These are phyloP conservation scores for Excoecaria agallocha DNA, from an alignment of 345 rosid species.

Conservation along the genomic window DNA sequence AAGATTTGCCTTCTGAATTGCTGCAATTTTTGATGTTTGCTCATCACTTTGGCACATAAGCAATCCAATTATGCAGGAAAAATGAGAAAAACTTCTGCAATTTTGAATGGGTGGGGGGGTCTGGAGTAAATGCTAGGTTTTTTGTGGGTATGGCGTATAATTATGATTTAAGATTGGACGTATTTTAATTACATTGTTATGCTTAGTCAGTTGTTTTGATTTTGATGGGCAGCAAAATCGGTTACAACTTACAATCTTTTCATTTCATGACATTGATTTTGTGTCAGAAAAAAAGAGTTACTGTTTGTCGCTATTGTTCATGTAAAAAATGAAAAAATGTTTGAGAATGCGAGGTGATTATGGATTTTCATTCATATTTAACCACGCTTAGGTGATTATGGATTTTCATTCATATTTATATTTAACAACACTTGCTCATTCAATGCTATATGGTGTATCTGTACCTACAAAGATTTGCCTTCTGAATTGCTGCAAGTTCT, in stretches of 20 bases:
- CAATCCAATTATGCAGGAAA: slow-evolving; percentile 50
- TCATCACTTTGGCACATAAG: background rate
- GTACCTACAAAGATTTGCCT: background rate
- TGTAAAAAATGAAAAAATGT: background rate
- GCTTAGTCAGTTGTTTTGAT: background rate
- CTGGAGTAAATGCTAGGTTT: too few relatives aligned
- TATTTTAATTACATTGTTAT: background rate
- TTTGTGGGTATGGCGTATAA: background rate
- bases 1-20: background rate
- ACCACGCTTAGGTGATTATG: background rate
- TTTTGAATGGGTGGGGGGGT: too few relatives aligned
- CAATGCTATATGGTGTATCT: background rate
- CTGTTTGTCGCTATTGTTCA: background rate
- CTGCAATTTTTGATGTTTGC: background rate
- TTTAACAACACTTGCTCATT: background rate
- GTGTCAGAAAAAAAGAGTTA: background rate
- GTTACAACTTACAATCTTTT: background rate
- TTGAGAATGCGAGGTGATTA: background rate
- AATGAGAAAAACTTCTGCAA: slow-evolving; percentile 53
- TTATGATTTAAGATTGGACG: too few relatives aligned
- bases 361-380: background rate
- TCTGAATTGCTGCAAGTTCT: background rate
- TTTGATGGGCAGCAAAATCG: background rate
- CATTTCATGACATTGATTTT: background rate
- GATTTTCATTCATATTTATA: background rate